These are phyloP conservation scores for Calocybe gangraenosa DNA, from an alignment of 768 basidiomycete species.

Conservation along the genomic window DNA sequence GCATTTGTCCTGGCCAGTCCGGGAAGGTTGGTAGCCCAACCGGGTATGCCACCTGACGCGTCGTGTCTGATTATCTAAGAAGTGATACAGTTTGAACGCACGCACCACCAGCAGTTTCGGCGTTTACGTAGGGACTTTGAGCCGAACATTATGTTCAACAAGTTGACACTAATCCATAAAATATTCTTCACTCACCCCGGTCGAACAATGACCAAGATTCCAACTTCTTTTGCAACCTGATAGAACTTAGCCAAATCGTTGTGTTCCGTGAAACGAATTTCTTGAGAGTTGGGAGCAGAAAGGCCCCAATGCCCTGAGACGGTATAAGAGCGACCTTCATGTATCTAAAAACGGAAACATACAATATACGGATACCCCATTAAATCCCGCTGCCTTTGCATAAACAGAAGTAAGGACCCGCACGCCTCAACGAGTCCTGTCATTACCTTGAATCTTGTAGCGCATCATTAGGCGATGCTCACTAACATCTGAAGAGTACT, in stretches of 20 bases:
- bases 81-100: not conserved
- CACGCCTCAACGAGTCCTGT: not conserved
- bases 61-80: not conserved
- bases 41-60: constrained; percentile 36
- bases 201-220: constrained; percentile 61
- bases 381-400: constrained; percentile 56
- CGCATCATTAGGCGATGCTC: too few species aligned
- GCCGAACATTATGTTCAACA: not conserved
- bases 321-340: constrained; percentile 9
- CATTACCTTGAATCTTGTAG: constrained; percentile 18
- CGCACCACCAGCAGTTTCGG: constrained; percentile 63
- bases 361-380: constrained; percentile 59
- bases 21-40: constrained; percentile 42
- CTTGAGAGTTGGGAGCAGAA: constrained; percentile 53
- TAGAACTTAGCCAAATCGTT: constrained; percentile 56
- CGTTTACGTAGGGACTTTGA: constrained; percentile 48
- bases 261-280: constrained; percentile 55
- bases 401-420: constrained; percentile 16
- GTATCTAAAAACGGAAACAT: constrained; percentile 29
- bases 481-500: not conserved
- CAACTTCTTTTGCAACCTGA: constrained; percentile 56
- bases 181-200: constrained; percentile 44
- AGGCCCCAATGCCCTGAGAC: constrained; percentile 59
- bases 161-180: not conserved
- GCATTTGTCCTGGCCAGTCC: constrained; percentile 60